These are phyloP conservation scores for Pichia sp. DNA, from an alignment of 1,139 yeast genomes.

Conservation along the genomic window DNA sequence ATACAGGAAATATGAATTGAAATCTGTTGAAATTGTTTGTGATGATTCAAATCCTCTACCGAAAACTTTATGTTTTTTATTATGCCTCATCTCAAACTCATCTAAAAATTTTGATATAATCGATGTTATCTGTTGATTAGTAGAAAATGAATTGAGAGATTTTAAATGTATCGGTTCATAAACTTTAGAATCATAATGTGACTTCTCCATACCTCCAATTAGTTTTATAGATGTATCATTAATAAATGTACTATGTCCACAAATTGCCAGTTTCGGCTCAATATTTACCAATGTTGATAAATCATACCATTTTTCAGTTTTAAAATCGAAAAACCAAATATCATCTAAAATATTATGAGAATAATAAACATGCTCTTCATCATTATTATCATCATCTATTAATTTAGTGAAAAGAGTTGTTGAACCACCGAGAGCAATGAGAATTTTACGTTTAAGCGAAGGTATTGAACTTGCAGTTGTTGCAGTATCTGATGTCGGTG, in stretches of 20 bases:
- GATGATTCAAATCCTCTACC: not conserved
- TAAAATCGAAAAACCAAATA: slow-evolving; percentile 41
- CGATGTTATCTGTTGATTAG: slow-evolving; percentile 5
- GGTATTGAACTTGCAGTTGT: slow-evolving; percentile 9
- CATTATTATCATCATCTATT: slow-evolving; percentile 12
- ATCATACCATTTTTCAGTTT: slow-evolving; percentile 34
- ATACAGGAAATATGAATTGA: slow-evolving; percentile 10
- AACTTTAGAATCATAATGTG: slow-evolving; percentile 6
- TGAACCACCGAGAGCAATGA: slow-evolving; percentile 43
- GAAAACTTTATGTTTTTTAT: not conserved
- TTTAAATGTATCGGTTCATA: slow-evolving; percentile 14
- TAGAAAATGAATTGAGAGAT: not conserved
- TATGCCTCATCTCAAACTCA: not conserved
- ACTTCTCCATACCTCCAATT: slow-evolving; percentile 26
- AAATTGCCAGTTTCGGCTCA: slow-evolving; percentile 14
- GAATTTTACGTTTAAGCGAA: slow-evolving; percentile 16
- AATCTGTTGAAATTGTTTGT: not conserved
- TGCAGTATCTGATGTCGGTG: slow-evolving; percentile 9
- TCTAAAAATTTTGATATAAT: slow-evolving; percentile 5
- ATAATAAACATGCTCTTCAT: slow-evolving; percentile 13
- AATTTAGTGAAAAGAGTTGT: slow-evolving; percentile 21
- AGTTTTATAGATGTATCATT: slow-evolving; percentile 24
- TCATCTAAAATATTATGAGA: slow-evolving; percentile 35
- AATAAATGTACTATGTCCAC: slow-evolving; percentile 24
- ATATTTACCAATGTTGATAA: slow-evolving; percentile 11